These are phyloP conservation scores for Yamadazyma olivae DNA, from an alignment of 805 yeast species.

Conservation along the genomic window DNA sequence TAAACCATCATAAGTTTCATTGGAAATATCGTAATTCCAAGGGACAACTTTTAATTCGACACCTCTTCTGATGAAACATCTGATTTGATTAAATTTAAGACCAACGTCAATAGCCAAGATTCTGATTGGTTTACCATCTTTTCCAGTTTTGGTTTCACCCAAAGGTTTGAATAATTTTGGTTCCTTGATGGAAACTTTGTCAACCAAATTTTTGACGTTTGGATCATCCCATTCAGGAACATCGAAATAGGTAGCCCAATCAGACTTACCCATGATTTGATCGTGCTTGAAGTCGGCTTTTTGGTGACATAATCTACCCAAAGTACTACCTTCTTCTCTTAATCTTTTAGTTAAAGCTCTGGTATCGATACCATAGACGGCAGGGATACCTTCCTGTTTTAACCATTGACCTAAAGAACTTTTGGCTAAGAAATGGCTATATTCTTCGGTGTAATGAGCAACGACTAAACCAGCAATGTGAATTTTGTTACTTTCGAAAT, in stretches of 20 bases:
- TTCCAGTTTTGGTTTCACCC: constrained; percentile 48
- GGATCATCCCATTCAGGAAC: constrained; percentile 93
- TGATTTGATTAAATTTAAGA: constrained; percentile 95
- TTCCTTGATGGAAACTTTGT: constrained; percentile 76
- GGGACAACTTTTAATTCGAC: constrained; percentile 95
- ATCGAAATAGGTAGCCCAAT: constrained; percentile 65
- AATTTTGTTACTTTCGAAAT: constrained; percentile 88
- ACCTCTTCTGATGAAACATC: constrained; percentile 95
- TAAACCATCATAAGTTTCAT: constrained; percentile 88
- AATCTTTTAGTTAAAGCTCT: constrained; percentile 90
- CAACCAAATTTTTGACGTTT: constrained; percentile 86
- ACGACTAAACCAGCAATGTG: constrained; percentile 97
- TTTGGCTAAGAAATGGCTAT: constrained; percentile 88
- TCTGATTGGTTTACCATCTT: constrained; percentile 73
- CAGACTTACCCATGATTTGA: constrained; percentile 22
- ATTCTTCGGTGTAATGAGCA: constrained; percentile 95
- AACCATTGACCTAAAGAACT: constrained; percentile 95
- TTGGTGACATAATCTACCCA: constrained; percentile 81
- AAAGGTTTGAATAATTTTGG: constrained; percentile 79
- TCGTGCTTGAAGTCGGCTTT: constrained; percentile 30
- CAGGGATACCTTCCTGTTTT: constrained; percentile 88
- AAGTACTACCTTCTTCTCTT: constrained; percentile 88
- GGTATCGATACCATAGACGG: constrained; percentile 96
- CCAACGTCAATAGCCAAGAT: constrained; percentile 95
- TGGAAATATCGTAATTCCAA: constrained; percentile 83